These are phyloP conservation scores for Ramalina peruviana DNA, from an alignment of 495 filamentous ascomycete genomes.

Conservation along the genomic window DNA sequence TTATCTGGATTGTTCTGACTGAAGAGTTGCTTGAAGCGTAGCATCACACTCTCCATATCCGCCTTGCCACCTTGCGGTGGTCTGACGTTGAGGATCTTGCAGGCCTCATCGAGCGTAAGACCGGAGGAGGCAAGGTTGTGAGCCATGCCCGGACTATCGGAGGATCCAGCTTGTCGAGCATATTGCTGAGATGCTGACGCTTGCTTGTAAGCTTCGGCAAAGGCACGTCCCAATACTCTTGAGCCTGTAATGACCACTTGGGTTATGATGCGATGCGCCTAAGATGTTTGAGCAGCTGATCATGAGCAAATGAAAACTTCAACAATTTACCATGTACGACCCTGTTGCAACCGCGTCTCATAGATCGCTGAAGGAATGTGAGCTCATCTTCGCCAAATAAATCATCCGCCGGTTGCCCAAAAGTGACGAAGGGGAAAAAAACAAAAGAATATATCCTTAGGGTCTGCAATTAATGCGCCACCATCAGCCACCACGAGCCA, in stretches of 20 bases:
- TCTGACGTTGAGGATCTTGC: conserved; percentile 93
- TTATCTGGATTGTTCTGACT: conserved; percentile 88
- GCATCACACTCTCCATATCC: conserved; percentile 61
- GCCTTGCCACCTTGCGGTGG: conserved; percentile 65
- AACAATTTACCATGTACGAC: background rate
- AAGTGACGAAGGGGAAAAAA: too few relatives aligned
- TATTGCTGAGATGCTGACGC: conserved; percentile 76
- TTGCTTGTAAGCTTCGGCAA: conserved; percentile 83
- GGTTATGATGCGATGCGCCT: conserved; percentile 92
- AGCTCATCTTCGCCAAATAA: too few relatives aligned
- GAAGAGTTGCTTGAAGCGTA: conserved; percentile 88
- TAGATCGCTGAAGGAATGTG: too few relatives aligned
- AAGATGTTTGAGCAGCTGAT: background rate
- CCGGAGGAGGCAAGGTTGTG: conserved; percentile 47
- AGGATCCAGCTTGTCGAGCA: conserved; percentile 42
- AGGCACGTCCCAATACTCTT: conserved; percentile 85
- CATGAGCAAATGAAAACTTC: background rate
- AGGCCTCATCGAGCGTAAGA: conserved; percentile 88
- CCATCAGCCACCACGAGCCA: too few relatives aligned
- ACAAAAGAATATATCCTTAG: too few relatives aligned
- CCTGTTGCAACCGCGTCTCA: background rate
- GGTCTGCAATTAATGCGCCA: too few relatives aligned
- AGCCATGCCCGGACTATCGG: conserved; percentile 31
- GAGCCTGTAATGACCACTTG: conserved; percentile 83
- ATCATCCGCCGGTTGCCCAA: too few relatives aligned